A percentile compares a stretch with the other conserved stretches of the same genome.
phyloP scores from a whole-genome alignment of 2,329 filamentous ascomycete genomes.

The Talaromyces atroroseus region DNA sequence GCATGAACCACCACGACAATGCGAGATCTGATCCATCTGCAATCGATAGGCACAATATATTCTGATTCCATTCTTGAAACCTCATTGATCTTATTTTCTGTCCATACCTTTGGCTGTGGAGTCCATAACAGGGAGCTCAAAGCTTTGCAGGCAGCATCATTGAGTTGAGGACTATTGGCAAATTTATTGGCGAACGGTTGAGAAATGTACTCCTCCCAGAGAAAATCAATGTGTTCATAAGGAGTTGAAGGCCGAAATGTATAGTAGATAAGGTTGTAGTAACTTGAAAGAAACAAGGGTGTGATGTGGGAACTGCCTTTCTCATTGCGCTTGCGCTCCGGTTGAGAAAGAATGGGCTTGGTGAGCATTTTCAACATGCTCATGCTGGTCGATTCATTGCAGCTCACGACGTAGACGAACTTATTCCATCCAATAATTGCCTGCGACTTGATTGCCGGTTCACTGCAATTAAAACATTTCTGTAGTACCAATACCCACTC shows the following conservation, averaged over 20 bases:
- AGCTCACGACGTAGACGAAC: slow-evolving; percentile 67
- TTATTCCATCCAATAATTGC: slow-evolving; percentile 83
- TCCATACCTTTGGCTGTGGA: slow-evolving; percentile 59
- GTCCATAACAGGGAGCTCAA: slow-evolving; percentile 61
- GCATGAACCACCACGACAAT: slow-evolving; percentile 59
- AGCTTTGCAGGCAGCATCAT: slow-evolving; percentile 61
- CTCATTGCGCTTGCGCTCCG: slow-evolving; percentile 59
- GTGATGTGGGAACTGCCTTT: slow-evolving; percentile 42
- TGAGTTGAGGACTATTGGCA: slow-evolving; percentile 44
- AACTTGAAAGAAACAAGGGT: slow-evolving; percentile 62
- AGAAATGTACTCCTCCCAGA: slow-evolving; percentile 72
- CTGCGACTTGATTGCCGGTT: slow-evolving; percentile 64
- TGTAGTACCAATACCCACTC: slow-evolving; percentile 76
- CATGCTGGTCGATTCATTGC: slow-evolving; percentile 53
- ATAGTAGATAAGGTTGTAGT: slow-evolving; percentile 80
- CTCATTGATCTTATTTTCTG: slow-evolving; percentile 64
- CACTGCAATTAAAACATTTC: slow-evolving; percentile 74
- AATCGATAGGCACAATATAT: slow-evolving; percentile 79
- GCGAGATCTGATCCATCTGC: slow-evolving; percentile 79
- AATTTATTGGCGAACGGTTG: slow-evolving; percentile 58
- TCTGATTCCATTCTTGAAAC: slow-evolving; percentile 54
- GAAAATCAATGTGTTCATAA: slow-evolving; percentile 61
- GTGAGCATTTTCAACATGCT: slow-evolving; percentile 59
- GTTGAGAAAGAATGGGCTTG: slow-evolving; percentile 63
- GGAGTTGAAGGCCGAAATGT: slow-evolving; percentile 66